Conservation (phyloP, 2,329 filamentous ascomycete species). For the Gaeumannomyces tritici region DNA sequence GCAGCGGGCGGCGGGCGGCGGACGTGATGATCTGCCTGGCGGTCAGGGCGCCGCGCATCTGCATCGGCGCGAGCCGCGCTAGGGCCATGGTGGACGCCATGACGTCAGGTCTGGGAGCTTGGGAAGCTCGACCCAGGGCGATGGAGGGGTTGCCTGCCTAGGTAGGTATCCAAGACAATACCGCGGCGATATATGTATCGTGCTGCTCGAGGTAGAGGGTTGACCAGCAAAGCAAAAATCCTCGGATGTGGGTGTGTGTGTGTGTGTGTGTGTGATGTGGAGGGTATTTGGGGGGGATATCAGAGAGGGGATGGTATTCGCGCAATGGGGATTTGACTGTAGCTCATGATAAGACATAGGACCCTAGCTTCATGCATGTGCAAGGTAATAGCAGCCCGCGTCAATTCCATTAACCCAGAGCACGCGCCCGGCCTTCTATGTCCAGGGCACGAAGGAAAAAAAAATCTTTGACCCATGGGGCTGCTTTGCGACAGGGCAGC, state of each 20-base stretch:
- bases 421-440: no score
- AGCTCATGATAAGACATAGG: background rate
- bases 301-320: background rate
- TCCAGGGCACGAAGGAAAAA: background rate
- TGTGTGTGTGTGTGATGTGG: no score
- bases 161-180: background rate
- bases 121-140: background rate
- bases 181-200: background rate
- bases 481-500: background rate
- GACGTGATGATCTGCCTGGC: background rate
- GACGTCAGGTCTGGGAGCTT: slow-evolving; percentile 13
- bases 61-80: slow-evolving; percentile 19
- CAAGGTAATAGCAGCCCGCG: background rate
- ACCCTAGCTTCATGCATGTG: background rate
- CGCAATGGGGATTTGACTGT: background rate
- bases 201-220: background rate
- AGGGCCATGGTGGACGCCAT: slow-evolving; percentile 22
- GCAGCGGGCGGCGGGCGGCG: background rate
- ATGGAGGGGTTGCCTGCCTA: background rate
- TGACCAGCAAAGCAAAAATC: background rate
- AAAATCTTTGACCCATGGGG: background rate
- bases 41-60: slow-evolving; percentile 10
- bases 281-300: background rate
- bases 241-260: background rate
- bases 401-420: background rate